Evolutionary conservation across 2,329 filamentous ascomycete genomes (phyloP), one percentile per base, ranked within the genome.

Genomic region (Amauroascus verrucosus): DNA sequence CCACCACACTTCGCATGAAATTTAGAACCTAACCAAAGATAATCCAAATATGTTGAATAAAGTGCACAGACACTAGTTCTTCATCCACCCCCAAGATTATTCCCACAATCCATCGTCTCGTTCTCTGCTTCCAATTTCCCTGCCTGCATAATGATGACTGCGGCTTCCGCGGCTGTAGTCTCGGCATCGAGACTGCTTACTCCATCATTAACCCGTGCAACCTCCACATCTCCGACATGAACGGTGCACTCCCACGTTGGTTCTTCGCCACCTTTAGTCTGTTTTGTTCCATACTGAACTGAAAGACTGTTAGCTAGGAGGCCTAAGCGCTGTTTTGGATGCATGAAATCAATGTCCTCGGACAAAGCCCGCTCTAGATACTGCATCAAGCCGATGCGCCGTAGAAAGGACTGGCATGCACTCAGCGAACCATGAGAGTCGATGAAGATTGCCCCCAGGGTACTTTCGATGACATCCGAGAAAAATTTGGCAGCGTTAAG

Each of bases 361-460:
- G 64, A 60, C 8, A 94, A 60, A 9, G 89, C 71, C 1, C 82
- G 75, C 0, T 78, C 70, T 54, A 95, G 67, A 58, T 81, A 80
- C 0, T 69, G 64, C 37, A 89, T 58, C 3, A 96, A 73, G 0
- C 88, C 88, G 2, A 88, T 70, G 0, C 72, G 70, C 43, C 79
- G 75, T 0, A 88, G 65, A 35, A 96, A 75, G 0, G 51, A 62
- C 48, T 77, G 72, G 61, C 88, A 94, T 0, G 65, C 66, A 0
- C 71, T 71, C 13, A 88, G 64, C 1, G 78, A 75, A 0, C 85
- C 85, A 0, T 76, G 60, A 0, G 77, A 86, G 65, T 97, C 93
- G 18, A 95, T 73, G 74, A 86, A 96, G 0, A 96, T 76, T 0
- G 89, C 90, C 0, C 87, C 91, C 0, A 97, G 68, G 0, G 94